A percentile compares a stretch with the other conserved stretches of the same genome.
These are phyloP conservation scores for Russula virescens DNA, from an alignment of 768 basidiomycete species.

Conservation along the genomic window DNA sequence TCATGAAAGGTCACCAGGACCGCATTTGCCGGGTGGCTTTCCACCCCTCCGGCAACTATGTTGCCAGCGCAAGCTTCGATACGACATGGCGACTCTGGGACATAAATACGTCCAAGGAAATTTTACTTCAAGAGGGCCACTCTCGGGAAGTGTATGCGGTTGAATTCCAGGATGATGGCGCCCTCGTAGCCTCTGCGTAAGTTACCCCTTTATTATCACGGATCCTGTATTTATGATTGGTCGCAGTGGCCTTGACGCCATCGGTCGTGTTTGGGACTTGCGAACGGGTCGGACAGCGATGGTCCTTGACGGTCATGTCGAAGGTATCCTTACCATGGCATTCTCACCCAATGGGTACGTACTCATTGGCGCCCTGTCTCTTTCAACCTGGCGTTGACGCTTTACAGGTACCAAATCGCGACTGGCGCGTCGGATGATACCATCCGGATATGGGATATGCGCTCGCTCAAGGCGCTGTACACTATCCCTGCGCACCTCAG, in stretches of 20 bases:
- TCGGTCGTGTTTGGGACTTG: conserved; percentile 96
- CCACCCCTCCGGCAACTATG: conserved; percentile 91
- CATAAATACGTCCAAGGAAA: conserved; percentile 69
- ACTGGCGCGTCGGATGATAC: conserved; percentile 97
- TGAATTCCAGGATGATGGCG: conserved; percentile 95
- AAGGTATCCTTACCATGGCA: conserved; percentile 83
- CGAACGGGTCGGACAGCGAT: conserved; percentile 94
- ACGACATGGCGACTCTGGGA: conserved; percentile 99
- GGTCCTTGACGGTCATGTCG: conserved; percentile 96
- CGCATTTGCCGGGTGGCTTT: conserved; percentile 93
- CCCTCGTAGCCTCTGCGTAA: conserved; percentile 88
- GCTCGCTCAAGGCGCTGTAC: conserved; percentile 85
- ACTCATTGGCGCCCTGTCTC: not conserved
- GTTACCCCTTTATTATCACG: conserved; percentile 25
- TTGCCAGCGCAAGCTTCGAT: conserved; percentile 94
- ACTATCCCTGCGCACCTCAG: conserved; percentile 95
- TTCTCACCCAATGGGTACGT: conserved; percentile 95
- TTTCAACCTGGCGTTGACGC: conserved; percentile 9
- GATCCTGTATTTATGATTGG: conserved; percentile 7
- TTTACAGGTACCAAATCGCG: conserved; percentile 85
- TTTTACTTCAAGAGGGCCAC: conserved; percentile 93
- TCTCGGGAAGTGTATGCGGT: conserved; percentile 94
- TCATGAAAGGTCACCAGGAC: conserved; percentile 82
- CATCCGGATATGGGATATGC: conserved; percentile 97
- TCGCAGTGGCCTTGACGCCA: conserved; percentile 86